These are phyloP conservation scores for Dendrobium chrysotoxum DNA, from an alignment of 106 monocot species.

Conservation along the genomic window DNA sequence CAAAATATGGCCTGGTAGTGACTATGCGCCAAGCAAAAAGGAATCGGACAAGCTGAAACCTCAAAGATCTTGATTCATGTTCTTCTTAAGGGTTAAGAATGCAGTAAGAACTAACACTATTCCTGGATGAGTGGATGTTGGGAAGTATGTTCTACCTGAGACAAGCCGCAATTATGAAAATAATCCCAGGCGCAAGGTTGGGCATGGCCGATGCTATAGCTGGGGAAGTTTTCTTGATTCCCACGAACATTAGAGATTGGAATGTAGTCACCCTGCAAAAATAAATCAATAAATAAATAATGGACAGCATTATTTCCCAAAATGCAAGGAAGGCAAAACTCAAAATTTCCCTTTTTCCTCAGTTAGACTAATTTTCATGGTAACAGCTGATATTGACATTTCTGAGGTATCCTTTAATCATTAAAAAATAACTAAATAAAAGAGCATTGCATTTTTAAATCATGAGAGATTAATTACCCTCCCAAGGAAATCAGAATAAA, in stretches of 20 bases:
- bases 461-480: slow-evolving; percentile 29
- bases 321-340: neutral
- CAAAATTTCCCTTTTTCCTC: neutral
- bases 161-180: slow-evolving; percentile 52
- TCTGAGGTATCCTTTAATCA: neutral
- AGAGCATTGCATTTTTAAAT: neutral
- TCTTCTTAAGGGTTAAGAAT: neutral
- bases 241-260: neutral
- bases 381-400: too few species aligned
- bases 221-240: slow-evolving; percentile 57
- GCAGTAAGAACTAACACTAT: neutral
- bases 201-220: slow-evolving; percentile 70
- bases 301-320: neutral
- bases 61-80: neutral
- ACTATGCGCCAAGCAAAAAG: too few species aligned
- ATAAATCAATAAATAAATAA: neutral
- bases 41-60: too few species aligned
- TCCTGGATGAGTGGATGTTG: too few species aligned
- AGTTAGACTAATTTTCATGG: neutral
- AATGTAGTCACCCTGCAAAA: slow-evolving; percentile 44
- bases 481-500: slow-evolving; percentile 43
- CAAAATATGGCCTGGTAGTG: too few species aligned
- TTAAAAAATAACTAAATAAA: neutral
- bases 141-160: slow-evolving; percentile 28
- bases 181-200: slow-evolving; percentile 64